Percentiles rank a stretch among this genome's conserved stretches.
phyloP scores from a whole-genome alignment of 2,329 filamentous ascomycete genomes.

The Lecanicillium sp. region DNA sequence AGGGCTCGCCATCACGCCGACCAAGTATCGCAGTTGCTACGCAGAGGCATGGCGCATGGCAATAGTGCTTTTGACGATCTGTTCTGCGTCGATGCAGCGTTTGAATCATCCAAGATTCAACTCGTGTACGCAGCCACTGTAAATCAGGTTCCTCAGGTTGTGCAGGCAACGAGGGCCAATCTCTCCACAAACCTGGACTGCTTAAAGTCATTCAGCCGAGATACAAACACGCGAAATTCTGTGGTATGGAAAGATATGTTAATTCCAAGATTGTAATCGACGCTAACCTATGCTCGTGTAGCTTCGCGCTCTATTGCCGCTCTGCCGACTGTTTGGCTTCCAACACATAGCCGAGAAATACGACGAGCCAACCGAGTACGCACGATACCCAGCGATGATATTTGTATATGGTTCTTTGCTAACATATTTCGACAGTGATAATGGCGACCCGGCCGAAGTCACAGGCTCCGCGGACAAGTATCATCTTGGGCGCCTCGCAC shows the following conservation, averaged over 20 bases:
- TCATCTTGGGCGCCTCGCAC: conserved; percentile 13
- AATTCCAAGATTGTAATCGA: neutral
- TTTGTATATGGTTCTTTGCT: neutral
- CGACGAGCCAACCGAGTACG: conserved; percentile 9
- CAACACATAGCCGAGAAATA: conserved; percentile 14
- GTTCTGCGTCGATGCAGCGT: conserved; percentile 14
- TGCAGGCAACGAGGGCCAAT: conserved; percentile 13
- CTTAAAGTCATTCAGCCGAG: conserved; percentile 10
- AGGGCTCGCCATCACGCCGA: conserved; percentile 16
- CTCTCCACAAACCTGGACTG: conserved; percentile 14
- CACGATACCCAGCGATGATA: too few species aligned
- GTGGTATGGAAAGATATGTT: conserved; percentile 5
- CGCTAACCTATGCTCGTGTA: neutral
- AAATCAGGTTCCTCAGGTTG: conserved; percentile 11
- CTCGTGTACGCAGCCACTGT: conserved; percentile 17
- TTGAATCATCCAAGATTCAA: conserved; percentile 19
- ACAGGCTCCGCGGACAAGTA: conserved; percentile 14
- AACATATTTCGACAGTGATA: neutral
- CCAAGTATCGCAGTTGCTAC: conserved; percentile 14
- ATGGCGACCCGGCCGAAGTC: conserved; percentile 10
- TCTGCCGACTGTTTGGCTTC: conserved; percentile 15
- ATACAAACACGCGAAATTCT: conserved; percentile 12
- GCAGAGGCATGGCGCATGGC: conserved; percentile 10
- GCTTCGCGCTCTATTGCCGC: conserved; percentile 12
- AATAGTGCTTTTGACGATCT: conserved; percentile 15